Percentiles rank a stretch among this genome's conserved stretches.
phyloP scores from a whole-genome alignment of 169 alveolate species.

The Eimeria zaria region DNA sequence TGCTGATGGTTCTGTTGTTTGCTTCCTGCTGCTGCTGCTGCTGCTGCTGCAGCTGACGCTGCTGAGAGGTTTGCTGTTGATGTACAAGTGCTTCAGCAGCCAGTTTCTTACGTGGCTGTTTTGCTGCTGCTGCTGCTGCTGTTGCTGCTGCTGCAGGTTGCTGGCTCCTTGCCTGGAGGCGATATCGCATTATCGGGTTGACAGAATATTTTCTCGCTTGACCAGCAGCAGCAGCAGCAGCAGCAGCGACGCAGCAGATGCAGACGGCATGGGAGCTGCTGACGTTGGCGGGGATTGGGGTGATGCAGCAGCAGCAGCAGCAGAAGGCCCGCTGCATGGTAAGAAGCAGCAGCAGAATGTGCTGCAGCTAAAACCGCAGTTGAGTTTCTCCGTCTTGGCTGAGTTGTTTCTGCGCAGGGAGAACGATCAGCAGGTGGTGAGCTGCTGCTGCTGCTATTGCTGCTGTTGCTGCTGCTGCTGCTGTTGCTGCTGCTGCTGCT shows the following conservation, averaged over 20 bases:
- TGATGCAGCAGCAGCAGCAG: not conserved
- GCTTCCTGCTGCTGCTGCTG: not conserved
- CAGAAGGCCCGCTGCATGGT: not conserved
- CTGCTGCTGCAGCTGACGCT: no score
- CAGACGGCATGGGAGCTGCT: not conserved
- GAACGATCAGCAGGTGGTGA: slow-evolving; percentile 24
- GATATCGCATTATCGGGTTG: slow-evolving; percentile 6
- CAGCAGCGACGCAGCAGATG: slow-evolving; percentile 35
- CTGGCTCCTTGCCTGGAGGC: slow-evolving; percentile 52
- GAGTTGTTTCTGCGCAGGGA: slow-evolving; percentile 1
- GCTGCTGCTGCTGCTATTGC: not conserved
- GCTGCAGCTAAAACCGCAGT: slow-evolving; percentile 7
- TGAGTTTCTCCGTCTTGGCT: not conserved
- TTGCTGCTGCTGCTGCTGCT: not conserved
- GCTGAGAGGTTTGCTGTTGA: not conserved
- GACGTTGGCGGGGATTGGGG: not conserved
- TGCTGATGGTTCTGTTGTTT: not conserved
- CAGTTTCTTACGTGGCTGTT: not conserved
- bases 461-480: not conserved
- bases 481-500: slow-evolving; percentile 18
- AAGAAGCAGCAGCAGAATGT: slow-evolving; percentile 32
- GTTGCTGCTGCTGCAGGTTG: slow-evolving; percentile 64
- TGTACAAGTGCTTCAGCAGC: not conserved
- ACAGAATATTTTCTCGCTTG: not conserved
- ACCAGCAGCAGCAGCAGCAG: not conserved